Evolutionary conservation across 208 protist species (phyloP).

Genomic region (Naegleria lovaniensis): DNA sequence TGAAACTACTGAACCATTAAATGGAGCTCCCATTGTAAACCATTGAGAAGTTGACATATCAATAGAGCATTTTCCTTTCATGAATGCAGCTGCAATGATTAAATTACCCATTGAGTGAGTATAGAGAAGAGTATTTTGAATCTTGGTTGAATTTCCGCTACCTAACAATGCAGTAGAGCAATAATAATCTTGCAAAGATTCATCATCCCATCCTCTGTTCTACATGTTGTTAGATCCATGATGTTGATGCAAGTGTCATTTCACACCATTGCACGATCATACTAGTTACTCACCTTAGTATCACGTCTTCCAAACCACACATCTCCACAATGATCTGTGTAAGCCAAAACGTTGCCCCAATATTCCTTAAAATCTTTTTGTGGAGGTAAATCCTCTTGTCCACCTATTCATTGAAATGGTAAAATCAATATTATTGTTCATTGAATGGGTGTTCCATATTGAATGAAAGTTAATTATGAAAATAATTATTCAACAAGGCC

Average conservation of each 20-base stretch:
- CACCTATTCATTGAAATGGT: not conserved
- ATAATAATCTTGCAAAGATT: not conserved
- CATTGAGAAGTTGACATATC: not conserved
- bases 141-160: not conserved
- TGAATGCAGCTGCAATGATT: not conserved
- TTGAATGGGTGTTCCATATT: too few species aligned
- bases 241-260: too few species aligned
- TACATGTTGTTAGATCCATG: not conserved
- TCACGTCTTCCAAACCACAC: not conserved
- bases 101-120: constrained; percentile 17
- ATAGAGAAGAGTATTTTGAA: not conserved
- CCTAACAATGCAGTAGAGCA: not conserved
- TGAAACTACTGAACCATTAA: not conserved
- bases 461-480: too few species aligned
- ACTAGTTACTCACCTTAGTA: not conserved
- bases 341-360: not conserved
- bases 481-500: too few species aligned
- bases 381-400: not conserved
- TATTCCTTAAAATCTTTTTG: not conserved
- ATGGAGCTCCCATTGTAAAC: not conserved
- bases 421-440: too few species aligned
- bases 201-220: not conserved
- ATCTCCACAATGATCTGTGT: constrained; percentile 1
- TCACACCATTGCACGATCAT: too few species aligned
- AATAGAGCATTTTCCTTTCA: not conserved